Percentiles rank a stretch among this genome's conserved stretches.
Conservation (phyloP, 2,329 filamentous ascomycete species). For the Xylariaceae sp. region DNA sequence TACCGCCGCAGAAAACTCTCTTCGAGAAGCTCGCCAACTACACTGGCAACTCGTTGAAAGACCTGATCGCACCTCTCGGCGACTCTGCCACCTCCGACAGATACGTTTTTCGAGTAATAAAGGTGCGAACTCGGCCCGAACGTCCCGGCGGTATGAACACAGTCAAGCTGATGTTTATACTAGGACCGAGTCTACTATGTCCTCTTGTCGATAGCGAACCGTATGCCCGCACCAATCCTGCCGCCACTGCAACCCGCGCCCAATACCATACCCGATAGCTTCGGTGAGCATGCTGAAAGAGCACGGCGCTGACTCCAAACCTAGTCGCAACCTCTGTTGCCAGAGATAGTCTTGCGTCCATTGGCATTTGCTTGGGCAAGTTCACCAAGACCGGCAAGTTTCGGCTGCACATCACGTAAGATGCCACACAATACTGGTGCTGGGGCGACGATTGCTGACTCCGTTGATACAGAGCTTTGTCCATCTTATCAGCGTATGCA, state of each 20-base stretch:
- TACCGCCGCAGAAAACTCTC: slow-evolving; percentile 59
- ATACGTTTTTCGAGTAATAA: slow-evolving; percentile 78
- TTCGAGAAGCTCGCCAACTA: slow-evolving; percentile 94
- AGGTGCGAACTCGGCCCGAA: slow-evolving; percentile 41
- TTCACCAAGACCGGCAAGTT: slow-evolving; percentile 98
- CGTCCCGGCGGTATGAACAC: no score
- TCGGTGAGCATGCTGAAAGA: neutral
- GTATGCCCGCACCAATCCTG: slow-evolving; percentile 8
- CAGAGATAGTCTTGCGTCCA: slow-evolving; percentile 71
- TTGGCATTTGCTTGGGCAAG: slow-evolving; percentile 87
- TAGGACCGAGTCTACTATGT: slow-evolving; percentile 74
- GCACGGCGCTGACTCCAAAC: slow-evolving; percentile 1
- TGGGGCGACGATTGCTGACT: no score
- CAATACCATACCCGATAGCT: neutral
- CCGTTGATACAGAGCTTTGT: no score
- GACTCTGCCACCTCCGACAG: slow-evolving; percentile 63
- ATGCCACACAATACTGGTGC: no score
- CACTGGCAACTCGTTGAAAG: slow-evolving; percentile 77
- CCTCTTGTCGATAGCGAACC: slow-evolving; percentile 78
- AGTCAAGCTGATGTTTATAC: no score
- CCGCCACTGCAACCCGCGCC: neutral
- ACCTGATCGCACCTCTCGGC: slow-evolving; percentile 69
- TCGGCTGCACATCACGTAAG: slow-evolving; percentile 85
- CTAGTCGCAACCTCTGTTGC: slow-evolving; percentile 71
- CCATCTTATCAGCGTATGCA: slow-evolving; percentile 64